Evolutionary conservation across 1,284 basidiomycete species (phyloP).

Genomic region (Cryptococcus hybrid): DNA sequence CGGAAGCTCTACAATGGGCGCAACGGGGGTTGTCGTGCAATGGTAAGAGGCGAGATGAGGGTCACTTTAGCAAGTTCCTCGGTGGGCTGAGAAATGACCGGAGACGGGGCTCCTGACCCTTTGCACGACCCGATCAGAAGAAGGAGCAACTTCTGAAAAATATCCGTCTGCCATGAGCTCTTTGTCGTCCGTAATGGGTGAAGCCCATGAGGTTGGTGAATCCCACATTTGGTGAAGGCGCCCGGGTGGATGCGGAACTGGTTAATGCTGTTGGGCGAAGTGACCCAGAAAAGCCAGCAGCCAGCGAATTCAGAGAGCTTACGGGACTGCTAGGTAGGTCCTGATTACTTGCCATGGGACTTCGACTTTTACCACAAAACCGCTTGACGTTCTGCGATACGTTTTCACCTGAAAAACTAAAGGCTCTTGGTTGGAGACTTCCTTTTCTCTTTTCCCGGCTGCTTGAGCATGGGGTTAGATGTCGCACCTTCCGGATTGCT

Average conservation of each 20-base stretch:
- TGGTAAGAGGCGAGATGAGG: slow-evolving; percentile 3
- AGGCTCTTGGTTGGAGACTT: neutral
- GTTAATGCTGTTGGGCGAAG: neutral
- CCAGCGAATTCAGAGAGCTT: neutral
- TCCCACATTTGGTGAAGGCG: neutral
- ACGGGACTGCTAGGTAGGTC: neutral
- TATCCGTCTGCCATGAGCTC: neutral
- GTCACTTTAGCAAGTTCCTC: neutral
- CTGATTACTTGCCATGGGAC: neutral
- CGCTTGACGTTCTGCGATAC: neutral
- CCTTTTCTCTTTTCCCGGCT: neutral
- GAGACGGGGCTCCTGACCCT: neutral
- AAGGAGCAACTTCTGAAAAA: too few species aligned
- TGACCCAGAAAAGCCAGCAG: neutral
- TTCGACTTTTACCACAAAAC: slow-evolving; percentile 11
- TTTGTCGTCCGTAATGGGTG: neutral
- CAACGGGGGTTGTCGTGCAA: neutral
- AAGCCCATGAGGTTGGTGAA: neutral
- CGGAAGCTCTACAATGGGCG: too few species aligned
- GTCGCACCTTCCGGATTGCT: neutral
- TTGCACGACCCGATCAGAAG: neutral
- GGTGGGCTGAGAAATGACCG: neutral
- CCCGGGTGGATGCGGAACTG: slow-evolving; percentile 2
- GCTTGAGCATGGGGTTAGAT: slow-evolving; percentile 1
- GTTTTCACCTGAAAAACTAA: slow-evolving; percentile 10